These are phyloP conservation scores for Verbena officinalis DNA, from an alignment of 257 asterid species.

Conservation along the genomic window DNA sequence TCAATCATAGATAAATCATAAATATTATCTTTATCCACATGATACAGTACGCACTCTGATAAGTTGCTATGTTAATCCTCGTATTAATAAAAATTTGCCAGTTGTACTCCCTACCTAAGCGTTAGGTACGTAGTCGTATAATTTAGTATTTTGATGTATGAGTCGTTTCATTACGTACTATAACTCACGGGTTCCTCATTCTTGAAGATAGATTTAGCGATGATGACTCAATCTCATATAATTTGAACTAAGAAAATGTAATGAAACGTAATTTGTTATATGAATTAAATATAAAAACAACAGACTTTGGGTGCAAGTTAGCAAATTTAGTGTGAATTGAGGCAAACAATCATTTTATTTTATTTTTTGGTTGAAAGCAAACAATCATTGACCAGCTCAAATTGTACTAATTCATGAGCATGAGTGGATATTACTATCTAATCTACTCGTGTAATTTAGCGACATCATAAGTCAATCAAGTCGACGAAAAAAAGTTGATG, in stretches of 20 bases:
- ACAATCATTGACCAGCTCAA: neutral
- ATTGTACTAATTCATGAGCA: too few species aligned
- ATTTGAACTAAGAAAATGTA: too few species aligned
- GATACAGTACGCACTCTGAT: conserved; percentile 11
- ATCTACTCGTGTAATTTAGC: too few species aligned
- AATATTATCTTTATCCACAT: neutral
- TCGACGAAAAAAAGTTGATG: neutral
- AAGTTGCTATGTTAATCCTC: conserved; percentile 9
- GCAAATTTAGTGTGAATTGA: neutral
- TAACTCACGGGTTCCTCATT: neutral
- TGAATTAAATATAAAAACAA: too few species aligned
- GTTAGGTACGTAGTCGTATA: neutral
- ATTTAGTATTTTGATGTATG: conserved; percentile 12
- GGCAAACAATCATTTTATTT: neutral
- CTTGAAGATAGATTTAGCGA: too few species aligned
- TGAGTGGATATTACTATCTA: too few species aligned
- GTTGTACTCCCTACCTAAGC: conserved; percentile 17
- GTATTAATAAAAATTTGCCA: conserved; percentile 17
- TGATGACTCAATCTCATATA: too few species aligned
- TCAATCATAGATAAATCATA: neutral
- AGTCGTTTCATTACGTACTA: conserved; percentile 4
- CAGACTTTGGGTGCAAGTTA: too few species aligned
- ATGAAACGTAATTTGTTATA: too few species aligned
- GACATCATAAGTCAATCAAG: neutral
- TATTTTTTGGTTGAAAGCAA: neutral